Conservation (phyloP, 2,329 filamentous ascomycete genomes). For the Ascochyta lentis region DNA sequence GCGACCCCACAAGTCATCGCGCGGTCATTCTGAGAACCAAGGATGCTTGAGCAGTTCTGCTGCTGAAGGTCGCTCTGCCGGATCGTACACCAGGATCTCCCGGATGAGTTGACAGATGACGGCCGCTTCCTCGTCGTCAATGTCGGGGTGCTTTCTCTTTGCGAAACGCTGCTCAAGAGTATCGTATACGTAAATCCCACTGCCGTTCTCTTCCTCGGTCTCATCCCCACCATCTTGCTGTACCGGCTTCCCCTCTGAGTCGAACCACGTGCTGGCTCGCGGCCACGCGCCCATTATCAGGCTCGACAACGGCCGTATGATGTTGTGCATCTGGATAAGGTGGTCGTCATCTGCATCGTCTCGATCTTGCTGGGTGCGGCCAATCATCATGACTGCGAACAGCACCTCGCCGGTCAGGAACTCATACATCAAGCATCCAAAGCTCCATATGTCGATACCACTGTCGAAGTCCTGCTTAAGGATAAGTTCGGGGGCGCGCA, state of each 20-base stretch:
- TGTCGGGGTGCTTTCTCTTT: conserved; percentile 26
- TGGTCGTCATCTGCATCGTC: conserved; percentile 35
- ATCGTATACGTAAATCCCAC: not conserved
- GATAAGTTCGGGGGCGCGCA: conserved; percentile 42
- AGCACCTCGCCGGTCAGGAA: conserved; percentile 34
- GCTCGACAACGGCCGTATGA: conserved; percentile 35
- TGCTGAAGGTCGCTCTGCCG: conserved; percentile 35
- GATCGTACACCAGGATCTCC: conserved; percentile 41
- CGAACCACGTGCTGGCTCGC: conserved; percentile 34
- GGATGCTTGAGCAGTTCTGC: conserved; percentile 36
- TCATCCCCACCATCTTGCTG: not conserved
- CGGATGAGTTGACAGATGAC: conserved; percentile 35
- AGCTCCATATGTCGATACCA: conserved; percentile 46
- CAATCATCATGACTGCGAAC: conserved; percentile 30
- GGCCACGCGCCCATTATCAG: conserved; percentile 34
- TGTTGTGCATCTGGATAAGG: conserved; percentile 33
- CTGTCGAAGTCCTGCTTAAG: conserved; percentile 39
- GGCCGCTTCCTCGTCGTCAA: conserved; percentile 33
- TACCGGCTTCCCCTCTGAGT: not conserved
- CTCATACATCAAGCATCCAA: conserved; percentile 43
- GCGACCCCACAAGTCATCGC: not conserved
- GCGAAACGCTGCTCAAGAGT: conserved; percentile 35
- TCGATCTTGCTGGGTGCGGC: not conserved
- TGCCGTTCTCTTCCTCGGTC: no score
- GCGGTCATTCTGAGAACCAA: conserved; percentile 28